These are phyloP conservation scores for Porodaedalea pini DNA, from an alignment of 1,284 basidiomycete genomes.

Conservation along the genomic window DNA sequence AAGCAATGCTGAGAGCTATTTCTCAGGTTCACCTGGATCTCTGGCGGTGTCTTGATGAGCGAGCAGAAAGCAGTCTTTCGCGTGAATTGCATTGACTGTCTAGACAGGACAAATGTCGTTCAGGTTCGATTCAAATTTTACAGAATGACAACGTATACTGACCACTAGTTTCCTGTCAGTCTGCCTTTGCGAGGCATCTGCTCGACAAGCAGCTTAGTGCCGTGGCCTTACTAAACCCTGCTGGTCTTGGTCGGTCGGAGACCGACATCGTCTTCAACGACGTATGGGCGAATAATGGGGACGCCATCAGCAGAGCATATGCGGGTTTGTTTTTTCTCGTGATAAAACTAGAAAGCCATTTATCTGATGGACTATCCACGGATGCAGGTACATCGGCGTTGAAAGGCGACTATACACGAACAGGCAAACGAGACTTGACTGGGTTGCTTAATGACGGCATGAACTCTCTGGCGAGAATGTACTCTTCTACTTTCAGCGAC, in stretches of 20 bases:
- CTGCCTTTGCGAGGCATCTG: slow-evolving; percentile 84
- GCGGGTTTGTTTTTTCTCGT: slow-evolving; percentile 51
- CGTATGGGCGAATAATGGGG: slow-evolving; percentile 96
- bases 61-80: slow-evolving; percentile 84
- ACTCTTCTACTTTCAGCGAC: slow-evolving; percentile 85
- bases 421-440: slow-evolving; percentile 87
- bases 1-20: slow-evolving; percentile 1
- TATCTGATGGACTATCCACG: not conserved
- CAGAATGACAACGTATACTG: slow-evolving; percentile 8
- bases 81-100: slow-evolving; percentile 90
- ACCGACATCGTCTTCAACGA: slow-evolving; percentile 85
- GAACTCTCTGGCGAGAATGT: slow-evolving; percentile 86
- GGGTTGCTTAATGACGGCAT: slow-evolving; percentile 93
- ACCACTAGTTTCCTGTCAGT: slow-evolving; percentile 44
- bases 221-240: slow-evolving; percentile 62
- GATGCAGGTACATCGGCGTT: not conserved
- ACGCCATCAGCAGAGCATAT: slow-evolving; percentile 74
- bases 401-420: slow-evolving; percentile 43
- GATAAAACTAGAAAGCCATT: not conserved
- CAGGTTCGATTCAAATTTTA: slow-evolving; percentile 42
- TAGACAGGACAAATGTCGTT: slow-evolving; percentile 89
- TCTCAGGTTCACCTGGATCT: slow-evolving; percentile 80
- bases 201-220: slow-evolving; percentile 80
- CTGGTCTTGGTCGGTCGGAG: slow-evolving; percentile 49
- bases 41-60: slow-evolving; percentile 66